Evolutionary conservation across 805 yeast genomes (phyloP).

Genomic region (Zygosaccharomyces bailii): DNA sequence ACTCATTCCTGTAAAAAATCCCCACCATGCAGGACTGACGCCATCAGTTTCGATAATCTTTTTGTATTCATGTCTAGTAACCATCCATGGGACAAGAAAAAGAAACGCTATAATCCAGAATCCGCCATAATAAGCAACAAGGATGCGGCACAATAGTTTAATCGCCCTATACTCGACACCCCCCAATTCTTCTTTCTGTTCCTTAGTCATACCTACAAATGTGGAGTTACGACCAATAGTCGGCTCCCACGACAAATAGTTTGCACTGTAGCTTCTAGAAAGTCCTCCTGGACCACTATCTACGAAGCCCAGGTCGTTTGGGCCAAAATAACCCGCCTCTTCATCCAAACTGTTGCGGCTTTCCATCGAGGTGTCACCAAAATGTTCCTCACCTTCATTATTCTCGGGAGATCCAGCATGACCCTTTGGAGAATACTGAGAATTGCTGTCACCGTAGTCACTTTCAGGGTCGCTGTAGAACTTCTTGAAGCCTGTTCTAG

Average conservation of each 20-base stretch:
- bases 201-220: conserved; percentile 74
- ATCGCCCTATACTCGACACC: conserved; percentile 95
- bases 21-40: conserved; percentile 88
- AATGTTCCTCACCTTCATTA: conserved; percentile 13
- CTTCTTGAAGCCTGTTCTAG: background rate
- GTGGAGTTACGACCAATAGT: conserved; percentile 91
- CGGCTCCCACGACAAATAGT: conserved; percentile 85
- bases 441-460: background rate
- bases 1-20: conserved; percentile 74
- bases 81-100: conserved; percentile 61
- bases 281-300: conserved; percentile 16
- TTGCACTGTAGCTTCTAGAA: conserved; percentile 45
- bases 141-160: conserved; percentile 64
- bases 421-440: conserved; percentile 1
- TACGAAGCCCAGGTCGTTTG: conserved; percentile 24
- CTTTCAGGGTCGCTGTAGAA: conserved; percentile 5
- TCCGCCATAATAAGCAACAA: conserved; percentile 69
- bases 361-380: conserved; percentile 17
- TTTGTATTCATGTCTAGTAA: conserved; percentile 41
- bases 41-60: conserved; percentile 51
- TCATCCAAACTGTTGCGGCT: conserved; percentile 20
- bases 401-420: conserved; percentile 5
- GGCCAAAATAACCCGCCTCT: conserved; percentile 36
- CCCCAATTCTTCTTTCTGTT: conserved; percentile 90
- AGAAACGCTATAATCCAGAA: conserved; percentile 57